Base-by-base conservation (phyloP, 495 filamentous ascomycete genomes). In the Thermothielavioides terrestris region DNA sequence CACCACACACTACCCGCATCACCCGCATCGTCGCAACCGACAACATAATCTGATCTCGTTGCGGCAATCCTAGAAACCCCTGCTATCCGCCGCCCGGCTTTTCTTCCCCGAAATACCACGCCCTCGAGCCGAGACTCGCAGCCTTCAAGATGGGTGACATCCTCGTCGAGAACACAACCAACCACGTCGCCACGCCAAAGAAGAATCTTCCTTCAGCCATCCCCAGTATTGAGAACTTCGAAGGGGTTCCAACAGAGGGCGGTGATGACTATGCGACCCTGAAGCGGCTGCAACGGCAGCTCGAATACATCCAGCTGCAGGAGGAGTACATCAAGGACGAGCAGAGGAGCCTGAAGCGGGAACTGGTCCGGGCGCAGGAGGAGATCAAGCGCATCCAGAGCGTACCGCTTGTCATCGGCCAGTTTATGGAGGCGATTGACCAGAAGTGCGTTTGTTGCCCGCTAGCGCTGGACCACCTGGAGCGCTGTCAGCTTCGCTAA, bases 281-380 rank as follows among this genome's bases (percentile, higher is more conserved):
- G 66, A 98, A 98, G 73, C 89, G 88, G 70, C 78, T 97, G 49
- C 89, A 97, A 69, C 79, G 94, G 63, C 89, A 96, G 71, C 77
- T 98, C 40, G 92, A 98, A 85, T 95, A 95, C 70, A 96, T 98
- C 65, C 85, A 94, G 66, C 78, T 98, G 55, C 92, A 98, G 71
- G 92, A 98, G 72, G 94, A 98, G 67, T 98, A 97, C 73, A 98
- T 98, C 79, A 98, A 98, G 74, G 94, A 98, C 78, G 92, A 98
- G 76, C 92, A 98, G 70, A 82, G 89, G 74, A 95, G 89, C 71
- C 73, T 98, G 64, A 98, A 98, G 75, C 79, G 94, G 57, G 92
- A 98, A 73, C 80, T 98, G 26, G 91, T 98, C 34, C 84, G 92
- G 46, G 92, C 92, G 56, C 92, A 98, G 68, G 92, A 98, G 69